phyloP scores from a whole-genome alignment of 331 rosid genomes.

The Ulmus americana region DNA sequence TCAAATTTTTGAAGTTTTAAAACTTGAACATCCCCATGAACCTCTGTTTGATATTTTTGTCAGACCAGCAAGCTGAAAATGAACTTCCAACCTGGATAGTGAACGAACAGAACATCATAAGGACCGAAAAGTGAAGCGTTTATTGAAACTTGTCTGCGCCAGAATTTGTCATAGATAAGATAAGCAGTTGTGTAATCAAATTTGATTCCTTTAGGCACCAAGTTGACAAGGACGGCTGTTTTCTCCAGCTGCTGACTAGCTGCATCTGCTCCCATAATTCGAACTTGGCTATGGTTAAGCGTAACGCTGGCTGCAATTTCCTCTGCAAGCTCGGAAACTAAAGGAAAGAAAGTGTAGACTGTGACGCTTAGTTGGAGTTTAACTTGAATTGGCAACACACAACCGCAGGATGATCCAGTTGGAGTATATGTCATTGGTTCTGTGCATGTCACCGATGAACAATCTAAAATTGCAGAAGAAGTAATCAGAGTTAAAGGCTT shows the following conservation, averaged over 20 bases:
- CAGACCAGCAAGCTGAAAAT: neutral
- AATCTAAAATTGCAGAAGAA: slow-evolving; percentile 45
- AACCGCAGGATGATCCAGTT: slow-evolving; percentile 77
- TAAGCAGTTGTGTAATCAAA: slow-evolving; percentile 56
- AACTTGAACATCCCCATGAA: too few relatives aligned
- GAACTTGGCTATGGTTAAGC: slow-evolving; percentile 83
- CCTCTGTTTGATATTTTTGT: too few relatives aligned
- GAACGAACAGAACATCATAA: slow-evolving; percentile 73
- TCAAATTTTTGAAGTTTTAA: neutral
- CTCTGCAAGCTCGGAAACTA: slow-evolving; percentile 64
- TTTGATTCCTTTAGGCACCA: slow-evolving; percentile 59
- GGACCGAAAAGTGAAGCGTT: slow-evolving; percentile 60
- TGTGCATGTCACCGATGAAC: slow-evolving; percentile 54
- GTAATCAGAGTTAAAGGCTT: slow-evolving; percentile 20
- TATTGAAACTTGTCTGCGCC: slow-evolving; percentile 58
- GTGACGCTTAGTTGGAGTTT: slow-evolving; percentile 50
- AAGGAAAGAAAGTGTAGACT: slow-evolving; percentile 69
- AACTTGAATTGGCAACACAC: slow-evolving; percentile 87
- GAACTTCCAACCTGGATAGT: slow-evolving; percentile 61
- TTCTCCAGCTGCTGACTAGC: slow-evolving; percentile 62
- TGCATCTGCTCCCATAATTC: slow-evolving; percentile 88
- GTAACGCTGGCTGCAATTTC: slow-evolving; percentile 59
- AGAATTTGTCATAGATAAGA: slow-evolving; percentile 62
- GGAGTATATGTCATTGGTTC: slow-evolving; percentile 81
- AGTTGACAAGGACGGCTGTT: slow-evolving; percentile 62